These are phyloP conservation scores for Diplocarpon rosae DNA, from an alignment of 2,329 filamentous ascomycete species.

Conservation along the genomic window DNA sequence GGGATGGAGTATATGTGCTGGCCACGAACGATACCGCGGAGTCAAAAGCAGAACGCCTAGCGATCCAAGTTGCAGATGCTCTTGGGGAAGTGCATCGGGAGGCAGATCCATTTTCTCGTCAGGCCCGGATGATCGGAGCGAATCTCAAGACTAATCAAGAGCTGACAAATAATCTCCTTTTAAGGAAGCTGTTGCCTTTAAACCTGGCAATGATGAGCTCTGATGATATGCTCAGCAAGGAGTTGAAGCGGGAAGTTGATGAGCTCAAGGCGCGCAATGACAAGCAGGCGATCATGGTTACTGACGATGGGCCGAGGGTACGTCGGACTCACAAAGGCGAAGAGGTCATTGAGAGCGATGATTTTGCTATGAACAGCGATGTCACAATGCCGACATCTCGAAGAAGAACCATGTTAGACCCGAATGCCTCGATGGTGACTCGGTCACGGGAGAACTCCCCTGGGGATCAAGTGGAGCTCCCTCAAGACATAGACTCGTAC, in stretches of 20 bases:
- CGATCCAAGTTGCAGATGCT: conserved; percentile 69
- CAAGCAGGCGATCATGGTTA: conserved; percentile 73
- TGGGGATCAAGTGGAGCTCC: conserved; percentile 25
- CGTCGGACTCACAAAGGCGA: conserved; percentile 92
- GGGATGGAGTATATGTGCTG: conserved; percentile 51
- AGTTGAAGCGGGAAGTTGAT: conserved; percentile 68
- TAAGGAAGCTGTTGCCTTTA: conserved; percentile 58
- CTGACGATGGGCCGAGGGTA: conserved; percentile 63
- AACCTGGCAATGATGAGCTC: conserved; percentile 78
- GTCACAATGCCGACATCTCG: conserved; percentile 22
- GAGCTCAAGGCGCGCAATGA: conserved; percentile 69
- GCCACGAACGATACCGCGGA: conserved; percentile 53
- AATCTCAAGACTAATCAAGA: conserved; percentile 85
- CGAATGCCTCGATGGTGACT: conserved; percentile 26
- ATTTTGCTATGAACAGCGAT: conserved; percentile 30
- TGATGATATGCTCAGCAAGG: conserved; percentile 85
- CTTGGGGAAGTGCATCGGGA: conserved; percentile 45
- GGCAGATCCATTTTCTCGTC: conserved; percentile 38
- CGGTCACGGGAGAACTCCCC: conserved; percentile 29
- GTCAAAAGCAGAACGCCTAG: conserved; percentile 56
- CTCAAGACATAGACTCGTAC: conserved; percentile 24
- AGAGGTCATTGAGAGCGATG: conserved; percentile 73
- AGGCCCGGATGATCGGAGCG: conserved; percentile 67
- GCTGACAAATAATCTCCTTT: conserved; percentile 65
- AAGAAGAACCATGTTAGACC: conserved; percentile 31